A percentile compares a stretch with the other conserved stretches of the same genome.
phyloP scores from a whole-genome alignment of 1,284 basidiomycete species.

The Heliocybe sulcata region DNA sequence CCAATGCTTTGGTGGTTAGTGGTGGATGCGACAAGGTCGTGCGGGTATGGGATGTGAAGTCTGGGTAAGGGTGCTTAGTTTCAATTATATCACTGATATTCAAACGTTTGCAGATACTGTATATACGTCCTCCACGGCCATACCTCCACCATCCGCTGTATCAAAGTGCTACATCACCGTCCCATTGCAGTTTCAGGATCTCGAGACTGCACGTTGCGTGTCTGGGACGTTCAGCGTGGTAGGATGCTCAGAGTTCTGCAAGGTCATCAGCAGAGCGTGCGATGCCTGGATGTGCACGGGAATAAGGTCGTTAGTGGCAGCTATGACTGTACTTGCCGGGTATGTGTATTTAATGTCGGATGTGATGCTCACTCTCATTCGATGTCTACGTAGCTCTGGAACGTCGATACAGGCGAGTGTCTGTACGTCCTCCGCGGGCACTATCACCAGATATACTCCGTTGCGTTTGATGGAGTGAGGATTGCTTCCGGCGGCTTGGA shows the following conservation, averaged over 20 bases:
- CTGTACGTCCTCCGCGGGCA: constrained; percentile 85
- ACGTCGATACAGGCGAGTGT: constrained; percentile 82
- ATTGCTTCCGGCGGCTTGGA: constrained; percentile 89
- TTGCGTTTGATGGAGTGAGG: constrained; percentile 85
- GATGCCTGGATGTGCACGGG: constrained; percentile 85
- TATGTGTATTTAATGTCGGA: constrained; percentile 29
- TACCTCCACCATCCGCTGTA: constrained; percentile 86
- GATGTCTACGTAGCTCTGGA: constrained; percentile 57
- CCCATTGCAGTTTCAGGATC: constrained; percentile 90
- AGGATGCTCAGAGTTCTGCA: constrained; percentile 58
- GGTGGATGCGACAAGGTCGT: constrained; percentile 90
- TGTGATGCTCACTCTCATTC: constrained; percentile 6
- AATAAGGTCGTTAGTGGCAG: constrained; percentile 81
- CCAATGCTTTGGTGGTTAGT: constrained; percentile 73
- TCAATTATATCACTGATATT: neutral
- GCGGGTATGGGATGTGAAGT: constrained; percentile 86
- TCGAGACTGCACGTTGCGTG: constrained; percentile 79
- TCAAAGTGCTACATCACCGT: constrained; percentile 82
- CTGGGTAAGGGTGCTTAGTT: constrained; percentile 49
- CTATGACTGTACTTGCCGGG: constrained; percentile 81
- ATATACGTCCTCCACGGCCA: constrained; percentile 82
- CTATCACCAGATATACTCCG: constrained; percentile 87
- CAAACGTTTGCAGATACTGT: constrained; percentile 48
- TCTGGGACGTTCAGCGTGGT: constrained; percentile 91
- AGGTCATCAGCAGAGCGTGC: constrained; percentile 81